Evolutionary conservation across 169 alveolate species (phyloP).

Genomic region (Hammondia hammondi): DNA sequence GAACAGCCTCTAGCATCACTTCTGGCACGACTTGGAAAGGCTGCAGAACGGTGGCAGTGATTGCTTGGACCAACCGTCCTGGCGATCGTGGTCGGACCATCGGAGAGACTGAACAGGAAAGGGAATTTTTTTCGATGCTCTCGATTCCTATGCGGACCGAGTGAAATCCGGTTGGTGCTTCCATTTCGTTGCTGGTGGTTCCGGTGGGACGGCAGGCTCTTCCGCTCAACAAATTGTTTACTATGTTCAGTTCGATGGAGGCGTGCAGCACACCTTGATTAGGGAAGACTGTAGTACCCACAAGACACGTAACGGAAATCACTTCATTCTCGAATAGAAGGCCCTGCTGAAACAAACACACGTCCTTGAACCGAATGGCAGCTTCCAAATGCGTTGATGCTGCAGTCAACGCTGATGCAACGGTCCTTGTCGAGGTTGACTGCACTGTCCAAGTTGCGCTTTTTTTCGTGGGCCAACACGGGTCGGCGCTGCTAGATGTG

Average conservation of each 20-base stretch:
- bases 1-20: constrained; percentile 23
- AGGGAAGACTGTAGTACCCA: constrained; percentile 33
- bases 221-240: background rate
- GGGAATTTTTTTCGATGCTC: background rate
- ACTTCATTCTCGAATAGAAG: constrained; percentile 8
- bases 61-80: constrained; percentile 20
- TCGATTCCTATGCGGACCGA: constrained; percentile 1
- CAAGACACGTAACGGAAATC: constrained; percentile 12
- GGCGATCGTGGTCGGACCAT: constrained; percentile 43
- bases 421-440: background rate
- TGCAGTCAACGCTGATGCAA: background rate
- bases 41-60: constrained; percentile 8
- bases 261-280: constrained; percentile 15
- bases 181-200: background rate
- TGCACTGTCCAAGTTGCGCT: too few species aligned
- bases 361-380: constrained; percentile 24
- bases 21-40: constrained; percentile 51
- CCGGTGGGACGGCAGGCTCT: background rate
- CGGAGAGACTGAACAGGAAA: constrained; percentile 28
- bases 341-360: constrained; percentile 42
- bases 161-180: constrained; percentile 35
- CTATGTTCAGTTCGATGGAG: constrained; percentile 46
- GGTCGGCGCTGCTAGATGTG: background rate
- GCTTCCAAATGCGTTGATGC: background rate
- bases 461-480: background rate